Base-by-base conservation (phyloP, 495 filamentous ascomycete species). In the Aspergillus indologenus region DNA sequence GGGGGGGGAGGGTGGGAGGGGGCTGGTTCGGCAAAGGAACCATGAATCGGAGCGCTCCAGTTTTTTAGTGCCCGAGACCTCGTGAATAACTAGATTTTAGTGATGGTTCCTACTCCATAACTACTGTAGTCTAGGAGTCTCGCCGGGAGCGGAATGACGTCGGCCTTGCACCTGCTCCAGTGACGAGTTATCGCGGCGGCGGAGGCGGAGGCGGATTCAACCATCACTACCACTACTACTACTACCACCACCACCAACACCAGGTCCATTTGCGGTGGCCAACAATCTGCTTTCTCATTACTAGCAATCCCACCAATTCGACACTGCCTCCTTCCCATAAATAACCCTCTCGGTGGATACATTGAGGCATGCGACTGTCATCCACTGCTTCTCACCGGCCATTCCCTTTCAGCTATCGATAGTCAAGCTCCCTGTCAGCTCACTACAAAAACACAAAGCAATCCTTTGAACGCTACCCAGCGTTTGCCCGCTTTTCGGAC, bases 131-230 rank as follows among this genome's bases (percentile, higher is more conserved):
- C 26, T 29, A 29, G 26, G 3, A 29, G 26, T 29, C 4, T 48
- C n/a, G 11, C 26, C 48, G 26, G 48, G 51, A 45, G 67, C 65
- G 62, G 65, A 70, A 75, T 75, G 72, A 75, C 72, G 72, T 68
- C 60, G 61, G 48, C 52, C 44, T 48, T 19, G 31, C 8, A 58
- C 34, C 49, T 40, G 48, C 48, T 17, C 9, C 48, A 31, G 48
- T 29, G 29, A 31, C 48, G 18, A 31, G 20, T n/a, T n/a, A 18
- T 46, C 45, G 17, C 17, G 8, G 45, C 18, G 57, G 53, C 56
- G 14, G 45, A 14, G 47, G 56, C 56, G 14, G 45, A n/a, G 47
- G 19, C 29, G 29, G 46, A 46, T 40, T 26, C 24, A n/a, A 42
- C 43, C 50, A 40, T 6, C 45, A 21, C 45, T 18, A 21, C 18